A percentile compares a stretch with the other conserved stretches of the same genome.
Conservation (phyloP, 345 rosid species). For the Eucalyptus regnans region DNA sequence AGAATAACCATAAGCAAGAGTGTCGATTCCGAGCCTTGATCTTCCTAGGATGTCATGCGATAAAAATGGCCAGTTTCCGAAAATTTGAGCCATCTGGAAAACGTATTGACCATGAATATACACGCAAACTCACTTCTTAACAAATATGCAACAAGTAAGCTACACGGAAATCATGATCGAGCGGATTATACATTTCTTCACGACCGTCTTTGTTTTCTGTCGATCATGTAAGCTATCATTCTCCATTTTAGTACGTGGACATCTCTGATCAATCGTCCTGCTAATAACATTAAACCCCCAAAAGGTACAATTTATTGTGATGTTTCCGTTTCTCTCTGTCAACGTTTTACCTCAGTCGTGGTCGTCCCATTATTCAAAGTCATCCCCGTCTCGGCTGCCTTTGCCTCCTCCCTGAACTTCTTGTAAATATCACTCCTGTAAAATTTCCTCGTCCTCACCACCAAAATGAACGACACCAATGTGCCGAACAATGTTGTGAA, state of each 20-base stretch:
- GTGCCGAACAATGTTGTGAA: constrained; percentile 38
- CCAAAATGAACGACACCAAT: constrained; percentile 38
- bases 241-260: not conserved
- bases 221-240: not conserved
- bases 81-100: not conserved
- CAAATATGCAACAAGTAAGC: not conserved
- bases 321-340: not conserved
- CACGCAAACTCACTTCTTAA: not conserved
- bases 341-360: not conserved
- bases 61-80: not conserved
- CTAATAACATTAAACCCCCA: not conserved
- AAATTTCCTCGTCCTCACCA: constrained; percentile 47
- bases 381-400: constrained; percentile 24
- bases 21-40: not conserved
- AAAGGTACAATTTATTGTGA: not conserved
- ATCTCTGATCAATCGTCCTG: not conserved
- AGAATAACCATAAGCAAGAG: not conserved
- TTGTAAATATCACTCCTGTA: constrained; percentile 52
- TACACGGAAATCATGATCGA: not conserved
- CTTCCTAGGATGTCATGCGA: not conserved
- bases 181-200: not conserved
- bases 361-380: not conserved
- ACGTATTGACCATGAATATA: not conserved
- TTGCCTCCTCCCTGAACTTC: constrained; percentile 38
- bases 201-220: not conserved